Evolutionary conservation across 2,329 filamentous ascomycete species (phyloP).

Genomic region (Calonectria fujianensis): DNA sequence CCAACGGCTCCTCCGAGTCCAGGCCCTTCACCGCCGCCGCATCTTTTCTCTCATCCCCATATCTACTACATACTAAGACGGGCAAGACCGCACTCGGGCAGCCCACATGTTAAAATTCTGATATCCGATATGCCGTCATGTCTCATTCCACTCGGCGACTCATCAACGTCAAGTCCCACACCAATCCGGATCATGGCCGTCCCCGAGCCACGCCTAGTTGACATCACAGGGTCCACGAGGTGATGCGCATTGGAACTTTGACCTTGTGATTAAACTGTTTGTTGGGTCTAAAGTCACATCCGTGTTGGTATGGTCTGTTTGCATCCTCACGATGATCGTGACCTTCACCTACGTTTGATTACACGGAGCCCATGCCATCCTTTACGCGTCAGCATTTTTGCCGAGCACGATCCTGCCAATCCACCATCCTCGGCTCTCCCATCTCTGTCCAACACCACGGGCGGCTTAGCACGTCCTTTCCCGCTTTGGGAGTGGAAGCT

Average conservation of each 20-base stretch:
- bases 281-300: slow-evolving; percentile 26
- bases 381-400: slow-evolving; percentile 15
- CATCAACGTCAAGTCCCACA: slow-evolving; percentile 35
- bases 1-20: background rate
- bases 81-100: background rate
- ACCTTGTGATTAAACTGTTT: slow-evolving; percentile 15
- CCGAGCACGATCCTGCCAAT: background rate
- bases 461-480: background rate
- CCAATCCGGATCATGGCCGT: slow-evolving; percentile 22
- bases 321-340: background rate
- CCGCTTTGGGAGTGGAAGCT: background rate
- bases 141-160: slow-evolving; percentile 44
- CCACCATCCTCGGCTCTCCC: background rate
- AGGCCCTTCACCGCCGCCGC: slow-evolving; percentile 19
- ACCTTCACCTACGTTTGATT: slow-evolving; percentile 13
- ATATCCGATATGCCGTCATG: slow-evolving; percentile 48
- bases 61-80: slow-evolving; percentile 16
- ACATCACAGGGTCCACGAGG: slow-evolving; percentile 31
- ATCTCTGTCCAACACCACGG: background rate
- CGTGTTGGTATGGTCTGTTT: slow-evolving; percentile 14
- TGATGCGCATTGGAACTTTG: slow-evolving; percentile 29
- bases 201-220: slow-evolving; percentile 18
- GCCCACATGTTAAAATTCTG: slow-evolving; percentile 13
- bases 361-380: slow-evolving; percentile 4
- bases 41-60: background rate